A percentile compares a stretch with the other conserved stretches of the same genome.
These are phyloP conservation scores for Coemansia sp. DNA, from an alignment of 192 early-diverging fungal genomes.

Conservation along the genomic window DNA sequence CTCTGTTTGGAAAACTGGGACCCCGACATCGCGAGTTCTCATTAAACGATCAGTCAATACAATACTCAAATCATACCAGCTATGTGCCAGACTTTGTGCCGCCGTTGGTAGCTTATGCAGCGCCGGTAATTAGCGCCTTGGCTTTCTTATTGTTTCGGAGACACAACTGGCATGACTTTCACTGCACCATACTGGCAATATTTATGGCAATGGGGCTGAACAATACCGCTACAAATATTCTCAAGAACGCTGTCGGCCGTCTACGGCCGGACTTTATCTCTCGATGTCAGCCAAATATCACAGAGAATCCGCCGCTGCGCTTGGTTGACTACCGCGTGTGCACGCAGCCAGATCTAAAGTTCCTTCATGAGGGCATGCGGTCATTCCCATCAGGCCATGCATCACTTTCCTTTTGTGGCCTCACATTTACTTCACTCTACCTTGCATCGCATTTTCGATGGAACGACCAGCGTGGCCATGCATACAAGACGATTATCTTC, in stretches of 20 bases:
- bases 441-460: conserved; percentile 70
- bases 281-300: conserved; percentile 35
- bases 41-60: conserved; percentile 63
- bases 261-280: conserved; percentile 68
- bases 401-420: conserved; percentile 68
- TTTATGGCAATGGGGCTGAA: conserved; percentile 53
- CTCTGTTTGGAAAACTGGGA: conserved; percentile 54
- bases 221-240: conserved; percentile 48
- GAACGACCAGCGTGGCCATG: conserved; percentile 63
- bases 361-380: conserved; percentile 74
- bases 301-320: conserved; percentile 56
- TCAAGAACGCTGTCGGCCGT: conserved; percentile 58
- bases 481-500: conserved; percentile 64
- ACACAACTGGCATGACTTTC: conserved; percentile 54
- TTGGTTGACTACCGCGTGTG: conserved; percentile 64
- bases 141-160: conserved; percentile 39
- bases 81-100: conserved; percentile 49
- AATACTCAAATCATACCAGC: conserved; percentile 55
- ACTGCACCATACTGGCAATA: conserved; percentile 48
- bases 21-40: conserved; percentile 73
- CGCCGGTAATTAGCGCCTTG: conserved; percentile 37
- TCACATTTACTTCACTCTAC: conserved; percentile 66
- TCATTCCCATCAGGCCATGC: conserved; percentile 87
- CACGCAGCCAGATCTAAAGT: conserved; percentile 50
- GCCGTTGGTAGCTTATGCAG: conserved; percentile 38